A percentile compares a stretch with the other conserved stretches of the same genome.
phyloP scores from a whole-genome alignment of 179 eudicot genomes.

The Patellifolia procumbens region DNA sequence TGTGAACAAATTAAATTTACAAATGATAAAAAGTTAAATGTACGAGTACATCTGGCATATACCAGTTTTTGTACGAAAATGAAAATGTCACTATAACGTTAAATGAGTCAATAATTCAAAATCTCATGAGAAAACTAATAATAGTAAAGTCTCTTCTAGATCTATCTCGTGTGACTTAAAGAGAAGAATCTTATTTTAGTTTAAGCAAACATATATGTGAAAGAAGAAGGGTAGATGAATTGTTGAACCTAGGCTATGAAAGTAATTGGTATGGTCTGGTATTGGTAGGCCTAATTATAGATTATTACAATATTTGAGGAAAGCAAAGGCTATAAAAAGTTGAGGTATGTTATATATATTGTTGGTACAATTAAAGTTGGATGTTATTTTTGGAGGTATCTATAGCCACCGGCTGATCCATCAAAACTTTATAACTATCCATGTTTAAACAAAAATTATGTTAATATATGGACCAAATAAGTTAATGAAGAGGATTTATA shows the following conservation, averaged over 20 bases:
- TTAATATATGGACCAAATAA: no score
- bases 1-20: no score
- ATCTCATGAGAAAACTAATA: background rate
- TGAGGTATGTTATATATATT: no score
- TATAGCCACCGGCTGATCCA: background rate
- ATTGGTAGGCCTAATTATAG: background rate
- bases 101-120: background rate
- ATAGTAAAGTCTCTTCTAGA: background rate
- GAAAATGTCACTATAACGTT: no score
- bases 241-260: background rate
- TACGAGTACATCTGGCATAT: no score
- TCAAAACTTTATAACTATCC: no score
- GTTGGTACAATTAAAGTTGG: background rate
- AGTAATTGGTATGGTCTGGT: background rate
- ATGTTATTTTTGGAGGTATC: background rate
- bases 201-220: background rate
- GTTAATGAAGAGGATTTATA: no score
- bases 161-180: background rate
- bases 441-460: no score
- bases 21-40: no score
- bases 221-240: slow-evolving; percentile 6
- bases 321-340: background rate
- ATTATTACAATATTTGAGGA: slow-evolving; percentile 2
- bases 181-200: slow-evolving; percentile 4
- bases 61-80: no score